A percentile compares a stretch with the other conserved stretches of the same genome.
Conservation (phyloP, 441 rosid species). For the Omphalea diandra region DNA sequence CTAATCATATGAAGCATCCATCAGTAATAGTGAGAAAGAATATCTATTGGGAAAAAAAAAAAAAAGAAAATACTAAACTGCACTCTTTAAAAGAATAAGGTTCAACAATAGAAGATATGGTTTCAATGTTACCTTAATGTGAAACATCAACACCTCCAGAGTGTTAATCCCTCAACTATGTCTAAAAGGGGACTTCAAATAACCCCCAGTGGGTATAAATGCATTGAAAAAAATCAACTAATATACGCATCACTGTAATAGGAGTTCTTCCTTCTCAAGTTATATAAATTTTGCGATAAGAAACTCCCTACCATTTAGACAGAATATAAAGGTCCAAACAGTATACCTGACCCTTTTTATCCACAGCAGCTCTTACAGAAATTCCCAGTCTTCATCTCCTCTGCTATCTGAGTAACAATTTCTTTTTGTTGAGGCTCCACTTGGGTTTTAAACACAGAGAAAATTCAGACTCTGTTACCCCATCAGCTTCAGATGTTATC, state of each 20-base stretch:
- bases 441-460: background rate
- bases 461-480: background rate
- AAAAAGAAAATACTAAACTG: too few relatives aligned
- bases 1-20: too few relatives aligned
- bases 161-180: background rate
- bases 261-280: constrained; percentile 14
- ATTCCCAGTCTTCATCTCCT: constrained; percentile 2
- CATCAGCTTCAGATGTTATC: constrained; percentile 16
- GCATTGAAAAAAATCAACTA: background rate
- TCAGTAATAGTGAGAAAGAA: too few relatives aligned
- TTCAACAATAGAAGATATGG: too few relatives aligned
- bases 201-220: background rate
- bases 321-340: background rate
- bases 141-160: background rate
- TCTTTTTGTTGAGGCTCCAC: background rate
- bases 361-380: background rate
- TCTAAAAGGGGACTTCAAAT: background rate
- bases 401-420: background rate
- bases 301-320: background rate
- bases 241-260: constrained; percentile 14
- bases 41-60: too few relatives aligned
- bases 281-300: constrained; percentile 1
- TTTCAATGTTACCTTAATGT: background rate
- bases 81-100: too few relatives aligned
- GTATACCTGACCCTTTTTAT: background rate